These are phyloP conservation scores for Fagus crenata DNA, from an alignment of 306 rosid species.

Conservation along the genomic window DNA sequence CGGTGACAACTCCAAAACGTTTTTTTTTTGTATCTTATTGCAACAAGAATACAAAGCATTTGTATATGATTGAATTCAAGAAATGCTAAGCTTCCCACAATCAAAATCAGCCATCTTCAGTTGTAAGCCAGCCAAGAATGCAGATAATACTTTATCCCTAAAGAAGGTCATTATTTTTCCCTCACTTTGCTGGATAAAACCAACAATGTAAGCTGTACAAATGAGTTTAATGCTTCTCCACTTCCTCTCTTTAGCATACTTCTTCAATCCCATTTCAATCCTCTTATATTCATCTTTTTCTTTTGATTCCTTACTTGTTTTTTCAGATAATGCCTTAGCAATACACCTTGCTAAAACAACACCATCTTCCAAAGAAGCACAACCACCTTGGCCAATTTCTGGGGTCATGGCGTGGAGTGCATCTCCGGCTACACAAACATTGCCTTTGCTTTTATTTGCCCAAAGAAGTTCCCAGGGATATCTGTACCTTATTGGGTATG, in stretches of 20 bases:
- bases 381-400: constrained; percentile 65
- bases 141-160: constrained; percentile 53
- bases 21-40: too few species aligned
- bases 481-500: constrained; percentile 52
- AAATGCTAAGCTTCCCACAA: constrained; percentile 51
- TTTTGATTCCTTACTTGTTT: neutral
- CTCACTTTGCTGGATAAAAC: constrained; percentile 41
- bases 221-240: constrained; percentile 67
- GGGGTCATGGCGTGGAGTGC: constrained; percentile 69
- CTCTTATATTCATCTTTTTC: constrained; percentile 29
- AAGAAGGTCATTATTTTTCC: constrained; percentile 35
- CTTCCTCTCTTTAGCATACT: constrained; percentile 57
- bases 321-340: constrained; percentile 43
- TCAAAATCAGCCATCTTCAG: constrained; percentile 45
- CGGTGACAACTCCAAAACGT: too few species aligned
- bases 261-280: constrained; percentile 54
- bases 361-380: constrained; percentile 60
- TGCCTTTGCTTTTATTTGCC: constrained; percentile 58
- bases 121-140: constrained; percentile 23
- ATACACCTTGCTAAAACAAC: constrained; percentile 64
- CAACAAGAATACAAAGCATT: neutral
- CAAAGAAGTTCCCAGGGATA: constrained; percentile 62
- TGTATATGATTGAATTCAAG: neutral
- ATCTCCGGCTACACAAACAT: constrained; percentile 63
- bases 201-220: constrained; percentile 43